A percentile compares a stretch with the other conserved stretches of the same genome.
These are phyloP conservation scores for Nyctanthes arbortristis DNA, from an alignment of 257 asterid species.

Conservation along the genomic window DNA sequence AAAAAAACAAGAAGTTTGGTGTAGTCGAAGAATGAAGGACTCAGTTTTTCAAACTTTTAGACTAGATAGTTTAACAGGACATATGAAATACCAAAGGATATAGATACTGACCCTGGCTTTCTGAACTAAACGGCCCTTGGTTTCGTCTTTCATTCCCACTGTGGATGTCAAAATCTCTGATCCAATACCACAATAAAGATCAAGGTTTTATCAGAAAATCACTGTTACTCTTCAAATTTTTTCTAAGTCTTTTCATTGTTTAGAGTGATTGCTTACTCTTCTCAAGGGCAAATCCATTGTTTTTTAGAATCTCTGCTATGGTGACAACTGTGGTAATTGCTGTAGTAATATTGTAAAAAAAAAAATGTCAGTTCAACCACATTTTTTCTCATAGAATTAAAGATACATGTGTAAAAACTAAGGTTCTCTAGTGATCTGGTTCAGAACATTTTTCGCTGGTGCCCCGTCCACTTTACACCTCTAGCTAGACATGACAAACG, in stretches of 20 bases:
- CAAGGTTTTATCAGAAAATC: background rate
- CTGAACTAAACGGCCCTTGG: slow-evolving; percentile 76
- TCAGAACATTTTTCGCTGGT: too few relatives aligned
- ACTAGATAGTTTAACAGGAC: background rate
- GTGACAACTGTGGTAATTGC: slow-evolving; percentile 96
- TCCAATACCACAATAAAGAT: slow-evolving; percentile 6
- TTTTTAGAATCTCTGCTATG: slow-evolving; percentile 84
- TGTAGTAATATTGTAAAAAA: slow-evolving; percentile 28
- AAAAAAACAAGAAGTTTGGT: background rate
- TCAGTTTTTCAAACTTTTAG: background rate
- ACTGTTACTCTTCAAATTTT: background rate
- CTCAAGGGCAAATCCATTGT: slow-evolving; percentile 79
- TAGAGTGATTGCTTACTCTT: slow-evolving; percentile 53
- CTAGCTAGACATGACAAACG: too few relatives aligned
- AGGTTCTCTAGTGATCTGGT: too few relatives aligned
- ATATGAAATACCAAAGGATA: background rate
- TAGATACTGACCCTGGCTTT: slow-evolving; percentile 74
- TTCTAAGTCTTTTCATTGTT: too few relatives aligned
- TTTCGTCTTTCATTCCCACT: slow-evolving; percentile 79
- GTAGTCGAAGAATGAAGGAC: background rate
- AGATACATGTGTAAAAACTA: background rate
- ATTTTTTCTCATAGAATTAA: background rate
- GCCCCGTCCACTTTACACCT: too few relatives aligned
- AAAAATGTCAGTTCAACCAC: background rate
- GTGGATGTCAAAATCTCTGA: slow-evolving; percentile 80